Evolutionary conservation across 805 yeast species (phyloP), one percentile per base, ranked within the genome.

Genomic region (Ogataea corticis): DNA sequence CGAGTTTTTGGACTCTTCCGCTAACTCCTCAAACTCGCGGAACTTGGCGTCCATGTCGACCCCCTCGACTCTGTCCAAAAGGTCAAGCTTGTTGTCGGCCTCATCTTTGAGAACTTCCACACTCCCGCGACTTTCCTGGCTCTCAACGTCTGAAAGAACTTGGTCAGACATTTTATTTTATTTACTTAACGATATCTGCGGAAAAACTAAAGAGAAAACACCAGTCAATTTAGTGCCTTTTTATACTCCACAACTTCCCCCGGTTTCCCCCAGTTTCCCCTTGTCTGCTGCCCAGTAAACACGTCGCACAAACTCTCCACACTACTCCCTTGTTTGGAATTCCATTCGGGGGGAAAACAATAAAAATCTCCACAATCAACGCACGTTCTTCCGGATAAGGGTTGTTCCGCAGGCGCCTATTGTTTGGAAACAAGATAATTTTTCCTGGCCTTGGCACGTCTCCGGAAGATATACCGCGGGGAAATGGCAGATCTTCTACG

Each of bases 41-140:
- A 70, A 68, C 43, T 68, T 68, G 18, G 57, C 58, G 39, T 67
- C 71, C 36, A 71, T 59, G 52, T 70, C 63, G 35, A 62, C 56
- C 40, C 67, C 63, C 33, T 57, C 55, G 27, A 61, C 51, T 25
- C 58, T 48, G 31, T 57, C 66, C 10, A 56, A 52, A n/a, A 55
- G 42, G 31, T 61, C 68, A n/a, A 60, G 47, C 51, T 65, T 65
- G 28, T 46, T 45, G 12, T 37, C 40, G 36, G 49, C 54, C 35
- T 61, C 62, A 39, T 57, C 60, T 13, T 43, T 41, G 45, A 38
- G 49, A 30, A 58, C 45, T 21, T 61, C 63, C 23, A 54, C 44
- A 38, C 57, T 51, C 31, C 52, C 50, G 34, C 42, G 48, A 28
- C 31, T 28, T 42, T 59, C 48, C 18, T 43, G 48, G 11, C 31